phyloP scores from a whole-genome alignment of 768 basidiomycete species.

The Boletus speciosus region DNA sequence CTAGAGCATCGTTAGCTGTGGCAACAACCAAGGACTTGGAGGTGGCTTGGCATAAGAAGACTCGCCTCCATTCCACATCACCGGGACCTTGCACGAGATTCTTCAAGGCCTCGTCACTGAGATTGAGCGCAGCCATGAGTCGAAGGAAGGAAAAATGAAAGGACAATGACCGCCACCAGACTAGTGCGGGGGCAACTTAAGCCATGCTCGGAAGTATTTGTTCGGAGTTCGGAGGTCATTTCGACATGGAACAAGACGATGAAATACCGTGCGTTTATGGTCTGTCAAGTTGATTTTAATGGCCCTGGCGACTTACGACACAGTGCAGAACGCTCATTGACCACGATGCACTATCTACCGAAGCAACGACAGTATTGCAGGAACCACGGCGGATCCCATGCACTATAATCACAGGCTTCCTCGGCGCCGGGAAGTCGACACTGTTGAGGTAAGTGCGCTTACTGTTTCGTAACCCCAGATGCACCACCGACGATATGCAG shows the following conservation, averaged over 20 bases:
- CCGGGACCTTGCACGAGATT: slow-evolving; percentile 73
- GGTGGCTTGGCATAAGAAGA: slow-evolving; percentile 4
- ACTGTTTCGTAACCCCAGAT: neutral
- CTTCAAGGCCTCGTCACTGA: slow-evolving; percentile 42
- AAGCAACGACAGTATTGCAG: neutral
- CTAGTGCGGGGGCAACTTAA: slow-evolving; percentile 3
- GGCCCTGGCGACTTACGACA: slow-evolving; percentile 8
- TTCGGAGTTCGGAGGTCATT: slow-evolving; percentile 28
- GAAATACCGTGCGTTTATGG: slow-evolving; percentile 52
- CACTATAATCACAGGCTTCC: slow-evolving; percentile 92
- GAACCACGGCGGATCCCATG: slow-evolving; percentile 61
- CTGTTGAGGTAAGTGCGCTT: slow-evolving; percentile 58
- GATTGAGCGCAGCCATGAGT: slow-evolving; percentile 21
- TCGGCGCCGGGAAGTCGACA: slow-evolving; percentile 94
- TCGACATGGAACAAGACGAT: slow-evolving; percentile 49
- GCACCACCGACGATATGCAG: slow-evolving; percentile 32
- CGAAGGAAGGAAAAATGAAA: neutral
- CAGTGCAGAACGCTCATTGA: slow-evolving; percentile 32
- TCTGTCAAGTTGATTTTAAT: slow-evolving; percentile 4
- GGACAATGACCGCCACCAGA: neutral
- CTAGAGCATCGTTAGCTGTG: slow-evolving; percentile 35
- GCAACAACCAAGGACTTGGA: neutral
- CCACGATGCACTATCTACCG: slow-evolving; percentile 1
- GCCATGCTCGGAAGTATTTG: slow-evolving; percentile 15
- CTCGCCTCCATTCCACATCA: slow-evolving; percentile 82